Evolutionary conservation across 2,329 filamentous ascomycete genomes (phyloP).

Genomic region (Xylaria sp.): DNA sequence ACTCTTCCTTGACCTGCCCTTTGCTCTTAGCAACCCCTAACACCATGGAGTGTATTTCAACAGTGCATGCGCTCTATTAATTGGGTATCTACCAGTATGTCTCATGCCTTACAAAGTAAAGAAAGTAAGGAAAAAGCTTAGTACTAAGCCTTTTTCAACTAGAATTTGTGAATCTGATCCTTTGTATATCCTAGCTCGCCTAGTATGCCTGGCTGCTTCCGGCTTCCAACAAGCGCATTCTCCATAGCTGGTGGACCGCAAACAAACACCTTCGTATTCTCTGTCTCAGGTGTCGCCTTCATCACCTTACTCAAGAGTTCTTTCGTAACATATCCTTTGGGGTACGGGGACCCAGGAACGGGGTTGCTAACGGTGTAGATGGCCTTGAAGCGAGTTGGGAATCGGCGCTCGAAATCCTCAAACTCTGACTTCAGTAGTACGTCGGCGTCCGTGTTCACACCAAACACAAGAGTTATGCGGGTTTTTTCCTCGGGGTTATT

Average conservation of each 20-base stretch:
- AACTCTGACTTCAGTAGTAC: constrained; percentile 68
- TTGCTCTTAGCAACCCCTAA: too few relatives aligned
- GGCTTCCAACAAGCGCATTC: constrained; percentile 62
- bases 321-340: constrained; percentile 68
- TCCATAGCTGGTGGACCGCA: constrained; percentile 78
- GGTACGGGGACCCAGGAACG: constrained; percentile 53
- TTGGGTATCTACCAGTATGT: constrained; percentile 27
- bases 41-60: background rate
- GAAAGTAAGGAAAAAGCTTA: too few relatives aligned
- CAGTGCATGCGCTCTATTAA: background rate
- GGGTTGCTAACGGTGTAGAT: constrained; percentile 68
- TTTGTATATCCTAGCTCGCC: constrained; percentile 67
- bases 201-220: constrained; percentile 61
- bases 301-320: constrained; percentile 64
- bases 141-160: background rate
- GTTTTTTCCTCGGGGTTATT: constrained; percentile 70
- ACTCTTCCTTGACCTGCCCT: too few relatives aligned
- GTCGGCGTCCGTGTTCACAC: constrained; percentile 73
- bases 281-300: constrained; percentile 47
- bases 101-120: background rate
- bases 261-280: constrained; percentile 70
- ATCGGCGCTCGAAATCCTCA: constrained; percentile 59
- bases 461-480: constrained; percentile 72
- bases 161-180: constrained; percentile 70
- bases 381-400: constrained; percentile 66